Evolutionary conservation across 139 green algal species (phyloP).

Genomic region (Bryopsis sp.): DNA sequence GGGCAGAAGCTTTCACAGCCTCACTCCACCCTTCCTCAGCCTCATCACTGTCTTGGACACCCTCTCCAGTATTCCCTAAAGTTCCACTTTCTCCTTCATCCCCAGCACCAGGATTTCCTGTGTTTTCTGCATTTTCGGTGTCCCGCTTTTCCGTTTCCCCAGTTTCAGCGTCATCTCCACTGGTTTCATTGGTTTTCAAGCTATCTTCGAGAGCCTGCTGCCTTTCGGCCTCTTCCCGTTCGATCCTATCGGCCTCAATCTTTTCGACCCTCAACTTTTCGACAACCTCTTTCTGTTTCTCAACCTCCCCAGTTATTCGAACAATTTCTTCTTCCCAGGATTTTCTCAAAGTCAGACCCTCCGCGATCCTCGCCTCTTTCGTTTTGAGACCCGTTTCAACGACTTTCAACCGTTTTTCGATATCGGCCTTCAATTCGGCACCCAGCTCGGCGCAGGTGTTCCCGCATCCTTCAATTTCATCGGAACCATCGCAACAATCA

Average conservation of each 20-base stretch:
- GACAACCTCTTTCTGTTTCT: slow-evolving; percentile 19
- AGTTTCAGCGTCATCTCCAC: too few species aligned
- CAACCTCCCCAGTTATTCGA: slow-evolving; percentile 16
- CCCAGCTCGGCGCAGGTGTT: slow-evolving; percentile 69
- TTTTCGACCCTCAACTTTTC: slow-evolving; percentile 26
- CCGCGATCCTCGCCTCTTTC: slow-evolving; percentile 24
- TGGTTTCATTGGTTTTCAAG: too few species aligned
- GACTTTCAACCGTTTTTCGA: slow-evolving; percentile 36
- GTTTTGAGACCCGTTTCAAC: slow-evolving; percentile 30
- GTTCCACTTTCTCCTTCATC: neutral
- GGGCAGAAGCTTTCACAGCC: too few species aligned
- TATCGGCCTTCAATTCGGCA: slow-evolving; percentile 30
- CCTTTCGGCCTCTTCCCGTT: too few species aligned
- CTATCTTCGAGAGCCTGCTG: too few species aligned
- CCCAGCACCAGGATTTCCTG: slow-evolving; percentile 33
- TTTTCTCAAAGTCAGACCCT: neutral
- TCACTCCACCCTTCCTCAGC: slow-evolving; percentile 13
- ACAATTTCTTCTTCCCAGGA: slow-evolving; percentile 26
- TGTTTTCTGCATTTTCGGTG: slow-evolving; percentile 17
- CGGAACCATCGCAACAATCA: slow-evolving; percentile 88
- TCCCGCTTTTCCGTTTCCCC: slow-evolving; percentile 27
- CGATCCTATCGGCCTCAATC: slow-evolving; percentile 27
- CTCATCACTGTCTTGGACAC: slow-evolving; percentile 12
- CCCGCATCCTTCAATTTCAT: slow-evolving; percentile 67
- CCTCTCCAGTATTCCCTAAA: too few species aligned